Evolutionary conservation across 805 yeast genomes (phyloP), one percentile per base, ranked within the genome.

Genomic region (Ogataea methanolica): DNA sequence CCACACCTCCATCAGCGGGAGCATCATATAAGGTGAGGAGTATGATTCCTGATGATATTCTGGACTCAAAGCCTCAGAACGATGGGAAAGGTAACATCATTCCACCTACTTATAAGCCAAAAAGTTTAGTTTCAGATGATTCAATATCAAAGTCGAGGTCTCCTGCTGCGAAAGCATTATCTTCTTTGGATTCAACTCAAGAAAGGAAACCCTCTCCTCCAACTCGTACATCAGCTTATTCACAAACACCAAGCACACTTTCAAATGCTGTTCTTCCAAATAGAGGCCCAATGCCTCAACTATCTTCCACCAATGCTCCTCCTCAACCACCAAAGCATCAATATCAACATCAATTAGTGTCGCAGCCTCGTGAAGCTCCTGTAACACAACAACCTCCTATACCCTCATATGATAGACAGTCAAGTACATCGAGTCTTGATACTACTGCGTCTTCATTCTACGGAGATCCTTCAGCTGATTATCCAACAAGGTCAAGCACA

Each of bases 1-100:
- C 29, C 40, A 37, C 21, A 41, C 12, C 26, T 43, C 21, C 36
- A 29, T 29, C 36, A 29, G 22, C 21, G 22, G 36, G 29, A 33
- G 22, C 46, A 29, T 33, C 44, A 1, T 42, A 49, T 33, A 48
- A 49, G 29, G 51, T 48, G 22, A 55, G 47, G 23, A 51, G 55
- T 40, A 37, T 55, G 49, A 44, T 54, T 6, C 54, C 53, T 1
- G 51, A 45, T 34, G 57, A 52, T 33, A 49, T 49, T 21, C 41
- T 42, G 15, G 48, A 36, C 16, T 22, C n/a, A 6, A 16, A 15
- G 15, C 36, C 36, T 15, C 15, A 26, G 5, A 22, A 39, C 5
- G 19, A 38, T 16, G 38, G 31, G 31, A 26, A 26, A 26, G 12
- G 19, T 6, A 46, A 46, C 29, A 36, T 21, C 17, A 22, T 37